Evolutionary conservation across 495 filamentous ascomycete species (phyloP).

Genomic region (Penicillium robsamsonii): DNA sequence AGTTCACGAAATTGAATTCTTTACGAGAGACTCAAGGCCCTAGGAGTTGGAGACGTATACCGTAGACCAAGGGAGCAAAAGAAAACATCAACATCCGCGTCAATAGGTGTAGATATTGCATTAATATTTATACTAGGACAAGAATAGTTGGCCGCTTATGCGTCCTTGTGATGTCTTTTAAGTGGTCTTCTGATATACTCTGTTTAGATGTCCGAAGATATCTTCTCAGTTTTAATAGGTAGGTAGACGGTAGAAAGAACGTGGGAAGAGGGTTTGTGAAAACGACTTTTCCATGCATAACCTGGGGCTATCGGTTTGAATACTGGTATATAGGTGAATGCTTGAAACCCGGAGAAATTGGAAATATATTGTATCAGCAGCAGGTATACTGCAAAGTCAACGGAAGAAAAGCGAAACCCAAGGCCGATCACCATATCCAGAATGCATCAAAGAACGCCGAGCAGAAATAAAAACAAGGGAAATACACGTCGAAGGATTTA

Average conservation of each 20-base stretch:
- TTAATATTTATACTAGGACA: constrained; percentile 11
- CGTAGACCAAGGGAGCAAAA: background rate
- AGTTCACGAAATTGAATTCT: background rate
- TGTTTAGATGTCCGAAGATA: too few relatives aligned
- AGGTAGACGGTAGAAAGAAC: too few relatives aligned
- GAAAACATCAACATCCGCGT: background rate
- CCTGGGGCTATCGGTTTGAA: too few relatives aligned
- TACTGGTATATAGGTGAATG: constrained; percentile 3
- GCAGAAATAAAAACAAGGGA: constrained; percentile 31
- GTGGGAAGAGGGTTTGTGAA: too few relatives aligned
- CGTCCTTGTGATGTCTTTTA: too few relatives aligned
- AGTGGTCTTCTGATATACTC: too few relatives aligned
- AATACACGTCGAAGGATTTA: constrained; percentile 13
- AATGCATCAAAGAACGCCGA: constrained; percentile 41
- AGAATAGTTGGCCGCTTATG: too few relatives aligned
- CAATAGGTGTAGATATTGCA: background rate
- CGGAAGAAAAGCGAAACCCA: constrained; percentile 21
- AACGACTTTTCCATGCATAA: too few relatives aligned
- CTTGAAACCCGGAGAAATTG: constrained; percentile 6
- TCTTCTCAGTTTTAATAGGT: too few relatives aligned
- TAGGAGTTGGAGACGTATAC: too few relatives aligned
- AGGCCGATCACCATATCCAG: constrained; percentile 35
- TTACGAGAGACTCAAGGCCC: background rate
- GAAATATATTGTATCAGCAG: constrained; percentile 20
- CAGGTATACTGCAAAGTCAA: constrained; percentile 14